Conservation (phyloP, 768 basidiomycete species). For the Nidula microcarpa region DNA sequence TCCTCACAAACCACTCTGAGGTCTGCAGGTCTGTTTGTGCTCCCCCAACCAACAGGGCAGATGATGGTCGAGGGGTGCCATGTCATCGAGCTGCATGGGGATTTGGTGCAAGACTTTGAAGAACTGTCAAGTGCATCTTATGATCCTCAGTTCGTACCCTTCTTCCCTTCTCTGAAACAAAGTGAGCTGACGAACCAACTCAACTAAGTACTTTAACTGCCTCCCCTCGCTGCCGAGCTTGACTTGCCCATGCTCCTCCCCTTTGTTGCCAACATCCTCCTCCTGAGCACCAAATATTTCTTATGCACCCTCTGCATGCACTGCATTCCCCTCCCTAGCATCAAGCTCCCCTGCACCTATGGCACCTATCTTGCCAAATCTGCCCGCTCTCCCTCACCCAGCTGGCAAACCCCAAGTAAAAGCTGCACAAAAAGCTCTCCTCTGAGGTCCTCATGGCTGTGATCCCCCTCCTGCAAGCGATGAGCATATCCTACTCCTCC, state of each 20-base stretch:
- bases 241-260: conserved; percentile 32
- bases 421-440: conserved; percentile 23
- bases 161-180: neutral
- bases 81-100: conserved; percentile 43
- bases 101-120: conserved; percentile 42
- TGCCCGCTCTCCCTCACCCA: neutral
- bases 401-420: no score
- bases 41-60: conserved; percentile 48
- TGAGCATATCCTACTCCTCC: conserved; percentile 35
- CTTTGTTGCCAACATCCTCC: conserved; percentile 50
- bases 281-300: conserved; percentile 64
- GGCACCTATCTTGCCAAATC: conserved; percentile 27
- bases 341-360: conserved; percentile 36
- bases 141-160: conserved; percentile 34
- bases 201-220: conserved; percentile 31
- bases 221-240: conserved; percentile 31
- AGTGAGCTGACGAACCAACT: neutral
- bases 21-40: conserved; percentile 53
- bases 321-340: conserved; percentile 44
- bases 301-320: conserved; percentile 48
- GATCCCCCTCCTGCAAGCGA: conserved; percentile 39
- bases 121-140: conserved; percentile 51
- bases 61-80: conserved; percentile 45
- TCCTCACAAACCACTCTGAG: conserved; percentile 53
- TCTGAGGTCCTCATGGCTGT: conserved; percentile 40